These are phyloP conservation scores for Alternaria panax DNA, from an alignment of 2,329 filamentous ascomycete genomes.

Conservation along the genomic window DNA sequence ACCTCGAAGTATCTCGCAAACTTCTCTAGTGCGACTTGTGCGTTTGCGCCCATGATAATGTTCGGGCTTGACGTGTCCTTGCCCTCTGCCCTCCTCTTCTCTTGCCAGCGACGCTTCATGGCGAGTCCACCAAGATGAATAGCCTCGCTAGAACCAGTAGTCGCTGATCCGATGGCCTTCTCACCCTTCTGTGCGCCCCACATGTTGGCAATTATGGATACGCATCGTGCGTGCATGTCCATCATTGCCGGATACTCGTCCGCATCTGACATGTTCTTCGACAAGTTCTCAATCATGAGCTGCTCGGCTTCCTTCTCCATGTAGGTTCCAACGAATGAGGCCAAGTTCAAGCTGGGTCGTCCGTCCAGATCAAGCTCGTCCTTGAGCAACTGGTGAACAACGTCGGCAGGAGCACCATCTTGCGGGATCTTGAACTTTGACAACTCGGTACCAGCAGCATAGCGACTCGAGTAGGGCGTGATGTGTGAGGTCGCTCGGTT, in stretches of 20 bases:
- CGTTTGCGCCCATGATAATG: conserved; percentile 77
- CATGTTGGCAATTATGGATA: conserved; percentile 72
- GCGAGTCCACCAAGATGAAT: conserved; percentile 74
- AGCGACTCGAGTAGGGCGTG: conserved; percentile 65
- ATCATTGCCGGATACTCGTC: conserved; percentile 57
- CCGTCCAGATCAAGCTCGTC: conserved; percentile 52
- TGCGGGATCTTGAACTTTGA: conserved; percentile 67
- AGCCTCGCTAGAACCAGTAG: conserved; percentile 74
- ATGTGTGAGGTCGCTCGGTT: conserved; percentile 57
- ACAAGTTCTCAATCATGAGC: conserved; percentile 72
- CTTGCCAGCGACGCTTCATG: conserved; percentile 74
- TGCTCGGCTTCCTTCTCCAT: conserved; percentile 72
- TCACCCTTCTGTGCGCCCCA: conserved; percentile 69
- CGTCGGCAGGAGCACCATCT: conserved; percentile 66
- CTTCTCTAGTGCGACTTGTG: conserved; percentile 76
- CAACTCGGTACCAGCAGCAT: conserved; percentile 62
- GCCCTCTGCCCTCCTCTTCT: conserved; percentile 64
- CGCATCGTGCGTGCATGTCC: conserved; percentile 70
- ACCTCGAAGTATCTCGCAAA: conserved; percentile 79
- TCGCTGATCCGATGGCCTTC: conserved; percentile 72
- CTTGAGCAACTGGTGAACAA: conserved; percentile 68
- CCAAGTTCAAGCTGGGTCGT: conserved; percentile 71
- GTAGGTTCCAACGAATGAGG: conserved; percentile 74
- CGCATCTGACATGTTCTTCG: conserved; percentile 76
- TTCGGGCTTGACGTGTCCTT: conserved; percentile 72